Evolutionary conservation across 331 rosid genomes (phyloP).

Genomic region (Saraca asoca): DNA sequence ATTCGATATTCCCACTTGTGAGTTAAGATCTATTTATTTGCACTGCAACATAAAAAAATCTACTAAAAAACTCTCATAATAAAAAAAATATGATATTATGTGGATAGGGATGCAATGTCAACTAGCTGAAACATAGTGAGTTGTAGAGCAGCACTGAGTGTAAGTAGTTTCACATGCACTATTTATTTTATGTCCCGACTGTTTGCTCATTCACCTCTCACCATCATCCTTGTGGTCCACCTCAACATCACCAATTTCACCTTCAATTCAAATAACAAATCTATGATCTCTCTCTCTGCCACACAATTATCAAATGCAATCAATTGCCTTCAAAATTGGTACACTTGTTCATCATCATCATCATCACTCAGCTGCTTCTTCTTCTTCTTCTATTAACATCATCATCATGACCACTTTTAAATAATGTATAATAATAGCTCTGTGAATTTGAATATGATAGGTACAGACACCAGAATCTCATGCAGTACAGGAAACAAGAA

Average conservation of each 20-base stretch:
- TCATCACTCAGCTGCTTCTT: background rate
- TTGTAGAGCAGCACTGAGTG: constrained; percentile 1
- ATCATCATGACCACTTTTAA: too few species aligned
- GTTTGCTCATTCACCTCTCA: constrained; percentile 35
- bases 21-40: too few species aligned
- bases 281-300: constrained; percentile 47
- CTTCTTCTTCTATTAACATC: too few species aligned
- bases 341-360: constrained; percentile 48
- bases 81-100: too few species aligned
- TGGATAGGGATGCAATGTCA: constrained; percentile 7
- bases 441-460: too few species aligned
- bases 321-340: constrained; percentile 46
- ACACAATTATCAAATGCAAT: constrained; percentile 56
- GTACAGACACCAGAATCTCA: too few species aligned
- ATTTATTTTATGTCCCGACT: constrained; percentile 22
- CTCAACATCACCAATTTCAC: constrained; percentile 41
- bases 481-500: too few species aligned
- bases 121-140: constrained; percentile 27
- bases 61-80: too few species aligned
- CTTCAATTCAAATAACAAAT: constrained; percentile 48
- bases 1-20: too few species aligned
- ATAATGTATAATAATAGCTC: too few species aligned
- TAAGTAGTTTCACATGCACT: constrained; percentile 31
- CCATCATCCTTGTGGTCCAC: constrained; percentile 53
- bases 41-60: too few species aligned